phyloP scores from a whole-genome alignment of 345 rosid species.

The Eucalyptus lansdowneana region DNA sequence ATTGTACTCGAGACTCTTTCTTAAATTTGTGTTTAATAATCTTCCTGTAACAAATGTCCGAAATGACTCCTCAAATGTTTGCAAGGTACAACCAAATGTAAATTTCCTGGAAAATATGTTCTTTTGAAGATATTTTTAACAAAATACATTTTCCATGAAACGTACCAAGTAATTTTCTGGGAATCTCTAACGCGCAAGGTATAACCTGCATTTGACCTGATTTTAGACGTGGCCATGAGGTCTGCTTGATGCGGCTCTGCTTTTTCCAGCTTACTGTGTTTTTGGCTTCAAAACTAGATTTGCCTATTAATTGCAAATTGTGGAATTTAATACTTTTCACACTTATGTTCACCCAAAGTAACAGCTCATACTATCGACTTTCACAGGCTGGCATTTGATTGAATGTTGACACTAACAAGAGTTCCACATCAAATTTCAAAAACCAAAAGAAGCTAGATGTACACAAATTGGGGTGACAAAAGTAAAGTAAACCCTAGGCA shows the following conservation, averaged over 20 bases:
- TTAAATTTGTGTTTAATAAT: background rate
- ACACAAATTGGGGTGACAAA: background rate
- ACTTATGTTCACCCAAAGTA: background rate
- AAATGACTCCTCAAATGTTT: background rate
- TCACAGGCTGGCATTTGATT: background rate
- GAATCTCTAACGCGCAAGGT: background rate
- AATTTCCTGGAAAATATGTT: background rate
- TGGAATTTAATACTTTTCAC: background rate
- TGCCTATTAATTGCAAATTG: background rate
- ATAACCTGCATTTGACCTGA: background rate
- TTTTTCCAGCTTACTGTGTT: background rate
- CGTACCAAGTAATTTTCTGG: background rate
- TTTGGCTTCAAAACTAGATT: background rate
- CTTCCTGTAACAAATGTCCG: rapidly evolving
- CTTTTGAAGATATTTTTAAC: background rate
- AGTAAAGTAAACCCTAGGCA: background rate
- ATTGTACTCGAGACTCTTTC: background rate
- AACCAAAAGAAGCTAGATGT: background rate
- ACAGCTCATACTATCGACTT: background rate
- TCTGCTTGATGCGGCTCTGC: background rate
- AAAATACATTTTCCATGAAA: background rate
- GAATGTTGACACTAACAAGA: background rate
- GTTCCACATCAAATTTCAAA: background rate
- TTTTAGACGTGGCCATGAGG: background rate
- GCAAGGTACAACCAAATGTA: background rate